Conservation (phyloP, 805 yeast genomes). For the Saturnispora gosingensis region DNA sequence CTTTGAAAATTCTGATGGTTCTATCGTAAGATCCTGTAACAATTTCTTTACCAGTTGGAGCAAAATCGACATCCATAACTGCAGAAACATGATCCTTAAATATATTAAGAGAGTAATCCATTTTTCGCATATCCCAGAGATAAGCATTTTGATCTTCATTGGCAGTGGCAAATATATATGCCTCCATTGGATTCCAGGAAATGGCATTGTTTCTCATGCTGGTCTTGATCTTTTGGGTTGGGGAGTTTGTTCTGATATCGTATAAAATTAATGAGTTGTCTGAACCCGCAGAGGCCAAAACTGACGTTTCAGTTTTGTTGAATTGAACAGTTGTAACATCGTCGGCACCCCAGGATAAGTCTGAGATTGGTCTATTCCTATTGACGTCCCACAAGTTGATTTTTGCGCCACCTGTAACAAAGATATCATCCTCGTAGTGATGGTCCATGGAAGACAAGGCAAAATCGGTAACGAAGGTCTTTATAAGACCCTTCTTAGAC, state of each 20-base stretch:
- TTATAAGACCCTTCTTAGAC: slow-evolving; percentile 47
- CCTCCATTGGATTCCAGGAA: slow-evolving; percentile 98
- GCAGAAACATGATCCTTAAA: slow-evolving; percentile 95
- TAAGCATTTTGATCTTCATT: slow-evolving; percentile 93
- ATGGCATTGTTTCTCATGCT: slow-evolving; percentile 75
- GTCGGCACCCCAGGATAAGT: slow-evolving; percentile 95
- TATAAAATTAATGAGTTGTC: slow-evolving; percentile 87
- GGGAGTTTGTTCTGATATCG: slow-evolving; percentile 83
- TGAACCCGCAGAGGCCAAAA: slow-evolving; percentile 81
- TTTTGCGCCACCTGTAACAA: slow-evolving; percentile 87
- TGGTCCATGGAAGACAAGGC: slow-evolving; percentile 83
- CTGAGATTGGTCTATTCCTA: slow-evolving; percentile 66
- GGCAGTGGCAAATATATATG: slow-evolving; percentile 85
- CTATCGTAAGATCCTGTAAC: slow-evolving; percentile 95
- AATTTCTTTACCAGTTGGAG: slow-evolving; percentile 94
- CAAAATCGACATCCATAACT: slow-evolving; percentile 86
- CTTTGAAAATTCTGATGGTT: slow-evolving; percentile 71
- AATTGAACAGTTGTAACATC: slow-evolving; percentile 74
- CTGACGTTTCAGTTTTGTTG: slow-evolving; percentile 81
- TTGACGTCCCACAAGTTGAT: slow-evolving; percentile 89
- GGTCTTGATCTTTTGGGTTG: slow-evolving; percentile 84
- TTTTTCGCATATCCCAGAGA: slow-evolving; percentile 92
- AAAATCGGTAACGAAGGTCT: slow-evolving; percentile 76
- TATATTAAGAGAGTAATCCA: slow-evolving; percentile 72
- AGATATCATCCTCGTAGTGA: slow-evolving; percentile 60